Evolutionary conservation across 495 filamentous ascomycete genomes (phyloP).

Genomic region (Tuber magnatum): DNA sequence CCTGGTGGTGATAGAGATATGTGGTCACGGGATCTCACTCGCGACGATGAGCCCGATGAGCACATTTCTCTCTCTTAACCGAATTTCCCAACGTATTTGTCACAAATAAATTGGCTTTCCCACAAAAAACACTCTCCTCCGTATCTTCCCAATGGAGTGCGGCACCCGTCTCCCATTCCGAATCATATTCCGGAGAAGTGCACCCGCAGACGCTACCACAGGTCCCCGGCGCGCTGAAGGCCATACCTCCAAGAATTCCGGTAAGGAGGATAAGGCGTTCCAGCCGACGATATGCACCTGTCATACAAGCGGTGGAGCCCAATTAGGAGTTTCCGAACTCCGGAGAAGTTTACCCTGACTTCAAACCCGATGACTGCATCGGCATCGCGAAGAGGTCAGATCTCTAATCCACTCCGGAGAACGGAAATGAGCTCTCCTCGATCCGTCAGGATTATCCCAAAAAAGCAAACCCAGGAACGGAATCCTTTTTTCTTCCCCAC

Average conservation of each 20-base stretch:
- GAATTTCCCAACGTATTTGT: background rate
- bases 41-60: background rate
- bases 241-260: background rate
- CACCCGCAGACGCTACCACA: background rate
- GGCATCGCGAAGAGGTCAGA: background rate
- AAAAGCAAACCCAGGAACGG: background rate
- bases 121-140: background rate
- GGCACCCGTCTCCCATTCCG: background rate
- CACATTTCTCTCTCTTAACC: background rate
- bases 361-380: background rate
- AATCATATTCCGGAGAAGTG: background rate
- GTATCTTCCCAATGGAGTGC: background rate
- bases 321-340: conserved; percentile 4
- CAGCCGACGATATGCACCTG: background rate
- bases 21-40: background rate
- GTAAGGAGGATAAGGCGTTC: background rate
- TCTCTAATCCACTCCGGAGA: background rate
- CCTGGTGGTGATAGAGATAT: background rate
- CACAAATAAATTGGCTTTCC: background rate
- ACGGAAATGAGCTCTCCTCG: background rate
- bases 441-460: background rate
- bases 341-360: background rate
- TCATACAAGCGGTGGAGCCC: background rate
- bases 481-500: background rate
- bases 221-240: background rate